Evolutionary conservation across 352 stramenopile genomes (phyloP).

Genomic region (Phytophthora podocarpi): DNA sequence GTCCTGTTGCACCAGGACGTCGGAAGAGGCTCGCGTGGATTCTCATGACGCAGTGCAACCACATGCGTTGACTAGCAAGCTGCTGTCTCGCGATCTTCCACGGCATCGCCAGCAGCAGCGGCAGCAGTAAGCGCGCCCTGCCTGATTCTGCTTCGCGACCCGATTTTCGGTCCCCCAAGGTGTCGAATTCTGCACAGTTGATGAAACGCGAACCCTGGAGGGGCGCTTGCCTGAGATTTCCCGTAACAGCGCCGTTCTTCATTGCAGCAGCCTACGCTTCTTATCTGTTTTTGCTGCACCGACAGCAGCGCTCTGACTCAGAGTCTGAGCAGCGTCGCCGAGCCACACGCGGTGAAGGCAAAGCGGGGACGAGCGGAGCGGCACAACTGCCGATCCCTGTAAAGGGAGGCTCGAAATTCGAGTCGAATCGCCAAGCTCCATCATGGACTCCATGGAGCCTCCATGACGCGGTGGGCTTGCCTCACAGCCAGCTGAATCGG

Average conservation of each 20-base stretch:
- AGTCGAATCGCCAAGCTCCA: too few relatives aligned
- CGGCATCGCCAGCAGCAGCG: not conserved
- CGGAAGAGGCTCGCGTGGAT: slow-evolving; percentile 35
- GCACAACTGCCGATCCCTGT: slow-evolving; percentile 22
- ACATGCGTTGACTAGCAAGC: slow-evolving; percentile 14
- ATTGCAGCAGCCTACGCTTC: slow-evolving; percentile 7
- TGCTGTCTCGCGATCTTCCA: slow-evolving; percentile 8
- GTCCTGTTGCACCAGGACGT: slow-evolving; percentile 30
- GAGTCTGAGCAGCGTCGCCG: too few relatives aligned
- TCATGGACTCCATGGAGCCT: too few relatives aligned
- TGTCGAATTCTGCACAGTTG: slow-evolving; percentile 24
- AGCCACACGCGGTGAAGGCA: not conserved
- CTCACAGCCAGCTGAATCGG: slow-evolving; percentile 13
- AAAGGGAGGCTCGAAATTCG: too few relatives aligned
- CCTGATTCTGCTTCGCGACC: too few relatives aligned
- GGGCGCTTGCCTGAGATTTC: slow-evolving; percentile 21
- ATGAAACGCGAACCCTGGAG: slow-evolving; percentile 27
- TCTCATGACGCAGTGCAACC: slow-evolving; percentile 24
- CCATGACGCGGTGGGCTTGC: slow-evolving; percentile 6
- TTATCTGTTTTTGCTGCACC: slow-evolving; percentile 19
- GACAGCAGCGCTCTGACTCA: slow-evolving; percentile 13
- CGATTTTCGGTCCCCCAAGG: not conserved
- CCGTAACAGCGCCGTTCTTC: slow-evolving; percentile 2
- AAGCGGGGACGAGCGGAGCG: slow-evolving; percentile 10
- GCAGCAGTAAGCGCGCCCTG: not conserved